Evolutionary conservation across 2,329 filamentous ascomycete genomes (phyloP).

Genomic region (Paecilomyces dactylethromorphus): DNA sequence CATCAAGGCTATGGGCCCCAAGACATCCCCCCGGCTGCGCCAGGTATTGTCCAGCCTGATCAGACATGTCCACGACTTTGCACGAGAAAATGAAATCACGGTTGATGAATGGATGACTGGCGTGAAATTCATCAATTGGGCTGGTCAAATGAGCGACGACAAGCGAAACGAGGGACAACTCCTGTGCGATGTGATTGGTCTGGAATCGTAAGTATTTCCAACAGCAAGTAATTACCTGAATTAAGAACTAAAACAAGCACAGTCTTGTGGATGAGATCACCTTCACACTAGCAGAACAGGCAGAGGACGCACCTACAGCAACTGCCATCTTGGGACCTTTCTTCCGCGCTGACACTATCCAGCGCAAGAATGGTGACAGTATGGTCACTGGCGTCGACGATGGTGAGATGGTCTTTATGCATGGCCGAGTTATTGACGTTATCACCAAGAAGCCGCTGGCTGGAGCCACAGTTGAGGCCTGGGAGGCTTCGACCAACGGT

Average conservation of each 20-base stretch:
- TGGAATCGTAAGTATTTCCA: conserved; percentile 47
- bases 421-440: conserved; percentile 55
- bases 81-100: conserved; percentile 52
- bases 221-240: conserved; percentile 35
- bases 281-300: conserved; percentile 54
- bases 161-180: conserved; percentile 59
- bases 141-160: conserved; percentile 56
- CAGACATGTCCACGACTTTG: conserved; percentile 53
- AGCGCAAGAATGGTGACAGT: conserved; percentile 60
- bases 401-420: conserved; percentile 56
- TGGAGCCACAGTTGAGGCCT: conserved; percentile 65
- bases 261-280: conserved; percentile 74
- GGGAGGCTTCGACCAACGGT: conserved; percentile 72
- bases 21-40: conserved; percentile 60
- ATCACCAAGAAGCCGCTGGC: conserved; percentile 58
- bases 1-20: conserved; percentile 67
- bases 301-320: conserved; percentile 55
- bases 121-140: conserved; percentile 54
- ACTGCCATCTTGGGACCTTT: conserved; percentile 81
- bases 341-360: conserved; percentile 67
- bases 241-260: neutral
- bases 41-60: conserved; percentile 52
- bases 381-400: conserved; percentile 50
- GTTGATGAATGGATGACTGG: conserved; percentile 54
- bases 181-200: conserved; percentile 51